These are phyloP conservation scores for Boletus sp. DNA, from an alignment of 768 basidiomycete species.

Conservation along the genomic window DNA sequence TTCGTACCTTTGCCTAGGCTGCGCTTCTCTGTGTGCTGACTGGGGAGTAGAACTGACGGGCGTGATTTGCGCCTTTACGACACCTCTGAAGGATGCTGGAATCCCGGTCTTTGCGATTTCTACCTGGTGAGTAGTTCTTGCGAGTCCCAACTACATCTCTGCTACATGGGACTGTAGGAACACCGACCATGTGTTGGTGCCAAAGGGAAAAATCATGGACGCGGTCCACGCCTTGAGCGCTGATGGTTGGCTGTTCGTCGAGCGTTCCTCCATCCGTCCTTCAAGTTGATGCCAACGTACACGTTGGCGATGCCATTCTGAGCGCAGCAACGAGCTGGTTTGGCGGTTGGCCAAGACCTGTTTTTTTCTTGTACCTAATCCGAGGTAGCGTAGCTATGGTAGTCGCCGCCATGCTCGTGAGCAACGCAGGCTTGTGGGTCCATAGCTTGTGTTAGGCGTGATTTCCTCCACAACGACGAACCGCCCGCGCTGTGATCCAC, in stretches of 20 bases:
- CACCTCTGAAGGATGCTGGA: conserved; percentile 48
- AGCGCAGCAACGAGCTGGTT: neutral
- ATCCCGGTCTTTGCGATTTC: conserved; percentile 60
- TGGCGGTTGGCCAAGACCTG: neutral
- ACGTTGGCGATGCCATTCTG: neutral
- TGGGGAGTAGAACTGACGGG: conserved; percentile 48
- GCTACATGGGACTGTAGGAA: conserved; percentile 41
- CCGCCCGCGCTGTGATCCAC: neutral
- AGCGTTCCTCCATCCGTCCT: conserved; percentile 4
- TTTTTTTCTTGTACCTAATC: neutral
- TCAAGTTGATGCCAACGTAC: neutral
- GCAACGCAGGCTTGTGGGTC: neutral
- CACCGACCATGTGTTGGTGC: conserved; percentile 63
- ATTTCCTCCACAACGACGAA: conserved; percentile 11
- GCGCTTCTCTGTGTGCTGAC: neutral
- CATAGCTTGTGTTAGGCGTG: conserved; percentile 8
- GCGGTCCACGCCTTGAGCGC: conserved; percentile 42
- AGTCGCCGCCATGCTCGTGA: neutral
- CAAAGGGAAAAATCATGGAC: conserved; percentile 38
- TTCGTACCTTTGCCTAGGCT: conserved; percentile 18
- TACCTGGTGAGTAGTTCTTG: conserved; percentile 47
- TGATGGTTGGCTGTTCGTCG: conserved; percentile 48
- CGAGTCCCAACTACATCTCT: neutral
- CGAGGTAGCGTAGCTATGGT: neutral
- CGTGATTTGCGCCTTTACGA: conserved; percentile 50